Base-by-base conservation (phyloP, 305 asterid species). In the Solanum chacoense region DNA sequence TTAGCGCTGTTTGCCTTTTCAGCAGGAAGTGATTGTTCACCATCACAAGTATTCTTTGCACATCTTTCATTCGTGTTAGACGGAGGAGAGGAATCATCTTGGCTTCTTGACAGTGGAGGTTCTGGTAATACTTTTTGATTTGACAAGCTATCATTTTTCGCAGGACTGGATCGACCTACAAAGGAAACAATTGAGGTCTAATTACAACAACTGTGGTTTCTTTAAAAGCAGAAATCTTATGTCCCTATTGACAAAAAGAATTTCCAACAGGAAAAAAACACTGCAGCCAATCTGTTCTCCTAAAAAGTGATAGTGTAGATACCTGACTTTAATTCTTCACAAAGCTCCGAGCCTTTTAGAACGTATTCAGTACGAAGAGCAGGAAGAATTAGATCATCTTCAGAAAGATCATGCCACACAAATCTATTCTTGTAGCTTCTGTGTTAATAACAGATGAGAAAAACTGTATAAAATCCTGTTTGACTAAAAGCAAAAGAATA, bases 371-470 rank as follows among this genome's bases (percentile, higher is more conserved):
- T 92, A 34, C 94, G 96, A 80, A 93, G 96, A 90, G 94, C 96
- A 3, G 96, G 97, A 87, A 93, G 93, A 76, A 96, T 92, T 8
- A 95, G 67, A 90, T 96, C 98, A 89, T 95, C 96, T 42, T 93
- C 96, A 87, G 94, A 91, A 9, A 96, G 94, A 94, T 96, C 98
- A 90, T 94, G 96, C 98, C 98, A 96, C 79, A 96, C 98, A 79
- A 90, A 96, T 2, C 98, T 95, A 89, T 92, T 94, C 90, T 94
- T 96, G 85, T 95, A 94, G 91, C 95, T 93, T 92, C 98, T 96
- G 91, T 89, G 90, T 67, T 63, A 72, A 89, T 80, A 94, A 76
- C 40, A 63, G 12, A 24, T 55, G 35, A 79, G 67, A 79, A 79
- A 29, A 78, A 12, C 16, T 11, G 34, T 69, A 6, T 69, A 31